These are phyloP conservation scores for Iris pallida DNA, from an alignment of 116 monocot genomes.

Conservation along the genomic window DNA sequence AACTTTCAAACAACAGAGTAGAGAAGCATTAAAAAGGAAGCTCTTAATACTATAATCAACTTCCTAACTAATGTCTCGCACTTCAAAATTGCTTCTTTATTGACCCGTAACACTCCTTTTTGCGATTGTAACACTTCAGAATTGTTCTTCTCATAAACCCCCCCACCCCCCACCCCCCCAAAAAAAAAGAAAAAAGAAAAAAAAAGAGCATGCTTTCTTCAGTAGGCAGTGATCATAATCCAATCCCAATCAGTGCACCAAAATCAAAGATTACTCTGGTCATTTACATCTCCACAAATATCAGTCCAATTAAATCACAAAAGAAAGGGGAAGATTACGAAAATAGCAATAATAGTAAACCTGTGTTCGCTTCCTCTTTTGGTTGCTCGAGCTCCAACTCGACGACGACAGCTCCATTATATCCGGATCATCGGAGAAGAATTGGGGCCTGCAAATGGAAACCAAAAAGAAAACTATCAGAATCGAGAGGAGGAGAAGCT, in stretches of 20 bases:
- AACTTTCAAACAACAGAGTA: too few species aligned
- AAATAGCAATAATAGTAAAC: background rate
- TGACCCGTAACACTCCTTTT: too few species aligned
- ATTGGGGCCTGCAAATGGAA: background rate
- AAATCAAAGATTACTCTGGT: background rate
- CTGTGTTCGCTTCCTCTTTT: background rate
- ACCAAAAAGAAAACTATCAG: background rate
- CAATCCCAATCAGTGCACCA: background rate
- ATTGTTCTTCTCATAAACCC: too few species aligned
- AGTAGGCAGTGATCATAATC: background rate
- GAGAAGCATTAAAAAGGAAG: too few species aligned
- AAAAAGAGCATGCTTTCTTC: too few species aligned
- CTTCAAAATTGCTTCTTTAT: too few species aligned
- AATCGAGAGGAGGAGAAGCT: too few species aligned
- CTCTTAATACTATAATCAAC: too few species aligned
- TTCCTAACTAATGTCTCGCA: too few species aligned
- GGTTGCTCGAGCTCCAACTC: background rate
- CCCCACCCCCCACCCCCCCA: too few species aligned
- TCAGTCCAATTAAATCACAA: background rate
- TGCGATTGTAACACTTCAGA: too few species aligned
- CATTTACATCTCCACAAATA: background rate
- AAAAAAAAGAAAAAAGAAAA: too few species aligned
- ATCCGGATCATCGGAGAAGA: constrained; percentile 1
- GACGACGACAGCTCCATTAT: constrained; percentile 8
- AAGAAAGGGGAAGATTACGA: background rate